Base-by-base conservation (phyloP, 140 eudicot genomes). In the Oenanthe javanica region DNA sequence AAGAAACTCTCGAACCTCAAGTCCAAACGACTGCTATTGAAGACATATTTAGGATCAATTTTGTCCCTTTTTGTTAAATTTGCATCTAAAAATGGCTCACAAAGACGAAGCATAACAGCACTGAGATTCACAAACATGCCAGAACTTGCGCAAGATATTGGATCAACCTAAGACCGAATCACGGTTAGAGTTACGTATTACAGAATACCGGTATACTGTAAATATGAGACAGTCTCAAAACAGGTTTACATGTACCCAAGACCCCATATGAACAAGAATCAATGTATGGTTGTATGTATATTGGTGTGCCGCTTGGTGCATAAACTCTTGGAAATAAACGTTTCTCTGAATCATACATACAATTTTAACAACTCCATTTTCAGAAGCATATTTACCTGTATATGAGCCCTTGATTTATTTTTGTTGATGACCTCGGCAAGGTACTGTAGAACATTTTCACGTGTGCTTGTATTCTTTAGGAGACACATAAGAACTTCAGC, bases 91-190 rank as follows among this genome's bases (percentile, higher is more conserved):
- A 94, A 94, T 25, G 98, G 98, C 81, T 94, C 98, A 76, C 98
- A 94, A 19, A 94, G 87, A 74, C 92, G 90, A 71, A 94, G 98
- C 97, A 94, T 90, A 49, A 92, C 97, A 59, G 98, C 97, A 81
- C 98, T 94, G 77, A 94, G 96, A 75, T 89, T 94, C 72, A 94
- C 96, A 84, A 94, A 92, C 97, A 90, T 94, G 83, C 98, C 98
- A 2, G 98, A 94, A 88, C 98, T 94, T 40, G 98, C 98, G 83
- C 93, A 89, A 46, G 97, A 90, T 80, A 92, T 76, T 61, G 95
- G 96, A 88, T 94, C 98, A 85, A 94, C 96, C 98, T 94, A 86
- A 42, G 51, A 72, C 14, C 50, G 87, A 54, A 81, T 73, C n/a
- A 27, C 73, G 77, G 5, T 77, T 49, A 64, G 61, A 76, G 52